Base-by-base conservation (phyloP, 345 rosid species). In the Populus simonii region DNA sequence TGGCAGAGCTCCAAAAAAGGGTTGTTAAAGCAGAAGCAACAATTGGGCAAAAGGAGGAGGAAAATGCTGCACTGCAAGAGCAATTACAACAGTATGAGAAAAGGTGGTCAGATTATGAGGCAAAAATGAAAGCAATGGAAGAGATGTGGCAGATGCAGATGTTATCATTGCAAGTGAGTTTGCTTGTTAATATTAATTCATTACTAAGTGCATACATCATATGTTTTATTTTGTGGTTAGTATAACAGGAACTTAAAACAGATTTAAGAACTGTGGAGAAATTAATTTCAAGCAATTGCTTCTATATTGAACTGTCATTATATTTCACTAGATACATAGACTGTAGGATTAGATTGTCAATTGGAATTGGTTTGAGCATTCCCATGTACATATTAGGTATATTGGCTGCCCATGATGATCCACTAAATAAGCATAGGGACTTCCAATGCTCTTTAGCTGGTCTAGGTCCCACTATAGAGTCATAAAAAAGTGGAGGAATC, bases 91-190 rank as follows among this genome's bases (percentile, higher is more conserved):
- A 89, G 71, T 90, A 75, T 69, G 97, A 91, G 78, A 86, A 85
- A 66, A 90, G 85, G 82, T 92, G 97, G 97, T 86, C 82, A 2
- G 97, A 92, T 6, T 91, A 93, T 20, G 97, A 96, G 87, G 82
- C 82, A 49, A 96, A 87, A 84, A 91, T 96, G 97, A 94, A 94
- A 87, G 85, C 92, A 22, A 92, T 91, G 97, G 99, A 96, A 86
- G 98, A 94, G 77, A 87, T 87, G 81, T 96, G 98, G 98, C 92
- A 91, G 83, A 91, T 86, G 83, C 98, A 96, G 84, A 90, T 96
- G 94, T 81, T 87, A 12, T 89, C 99, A 20, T 83, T 92, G 87
- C 99, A 93, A 83, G 99, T 91, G 77, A 87, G 91, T 73, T 74
- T 70, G 3, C 39, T 25, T 65, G n/a, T 55, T 23, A 13, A 57